Base-by-base conservation (phyloP, 345 rosid genomes). In the Rhodamnia argentea region DNA sequence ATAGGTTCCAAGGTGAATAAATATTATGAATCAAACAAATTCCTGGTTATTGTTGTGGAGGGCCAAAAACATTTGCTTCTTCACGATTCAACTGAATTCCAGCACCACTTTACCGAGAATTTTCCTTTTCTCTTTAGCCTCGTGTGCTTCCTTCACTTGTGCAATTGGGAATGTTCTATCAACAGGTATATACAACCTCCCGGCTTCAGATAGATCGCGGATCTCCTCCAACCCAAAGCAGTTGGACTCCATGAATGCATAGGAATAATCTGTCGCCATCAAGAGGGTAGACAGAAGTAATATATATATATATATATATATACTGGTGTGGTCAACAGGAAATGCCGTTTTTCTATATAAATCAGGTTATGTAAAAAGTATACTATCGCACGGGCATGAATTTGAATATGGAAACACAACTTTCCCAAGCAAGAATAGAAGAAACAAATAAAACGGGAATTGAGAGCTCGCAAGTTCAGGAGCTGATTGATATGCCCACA, bases 211-310 rank as follows among this genome's bases (percentile, higher is more conserved):
- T 58, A 97, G 91, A 59, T 92, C 86, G 54, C 92, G 93, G 87
- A 97, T 95, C 93, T 92, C 96, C 9, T 87, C 90, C 78, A 96
- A 89, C 84, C 99, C 99, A 89, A 96, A 98, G 20, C 94, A 87
- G 91, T 96, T 99, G 26, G 97, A 98, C 87, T 98, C 93, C 99
- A 97, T 96, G 88, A 90, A 97, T 6, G 93, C 90, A 95, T 97
- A 97, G 88, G 90, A 93, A 88, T 97, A 97, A 84, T 94, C 99
- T 96, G 94, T 52, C 88, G 13, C 82, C 57, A 74, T 82, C 15
- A 42, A 82, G 27, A 85, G 56, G 62, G 47, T n/a, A 27, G 84
- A 37, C 47, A 47, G 55, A 82, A 4, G 78, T 57, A 81, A 22
- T 13, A 53, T 44, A 76, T 56, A 42, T 32, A 83, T 1, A 47